A percentile compares a stretch with the other conserved stretches of the same genome.
Conservation (phyloP, 2,329 filamentous ascomycete species). For the Colletotrichum lindemuthianum region DNA sequence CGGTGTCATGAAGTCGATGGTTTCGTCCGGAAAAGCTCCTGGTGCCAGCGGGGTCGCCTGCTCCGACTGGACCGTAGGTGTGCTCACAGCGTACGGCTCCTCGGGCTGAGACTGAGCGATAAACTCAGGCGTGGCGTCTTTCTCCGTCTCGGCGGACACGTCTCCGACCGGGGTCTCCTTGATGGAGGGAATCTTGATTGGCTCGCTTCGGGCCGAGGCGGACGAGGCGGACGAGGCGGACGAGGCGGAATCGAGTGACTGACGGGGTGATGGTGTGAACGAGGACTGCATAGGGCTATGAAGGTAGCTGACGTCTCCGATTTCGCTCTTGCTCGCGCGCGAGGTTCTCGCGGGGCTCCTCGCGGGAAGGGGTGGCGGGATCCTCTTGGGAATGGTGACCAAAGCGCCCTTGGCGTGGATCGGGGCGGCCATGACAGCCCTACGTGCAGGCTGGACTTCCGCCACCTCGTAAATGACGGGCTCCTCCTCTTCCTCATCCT, state of each 20-base stretch:
- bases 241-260: conserved; percentile 30
- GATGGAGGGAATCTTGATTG: conserved; percentile 29
- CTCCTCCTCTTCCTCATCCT: conserved; percentile 67
- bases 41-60: conserved; percentile 26
- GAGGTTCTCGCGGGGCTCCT: conserved; percentile 77
- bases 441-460: conserved; percentile 64
- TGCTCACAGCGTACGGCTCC: conserved; percentile 1
- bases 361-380: conserved; percentile 80
- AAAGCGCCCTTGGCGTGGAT: conserved; percentile 80
- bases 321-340: conserved; percentile 62
- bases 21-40: conserved; percentile 29
- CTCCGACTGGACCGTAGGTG: conserved; percentile 9
- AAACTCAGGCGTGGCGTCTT: not conserved
- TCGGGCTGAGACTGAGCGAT: conserved; percentile 10
- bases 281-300: conserved; percentile 63
- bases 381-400: conserved; percentile 84
- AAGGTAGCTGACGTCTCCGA: conserved; percentile 66
- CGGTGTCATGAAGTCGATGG: conserved; percentile 15
- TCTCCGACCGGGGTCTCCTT: conserved; percentile 16
- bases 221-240: conserved; percentile 20
- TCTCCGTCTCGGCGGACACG: conserved; percentile 10
- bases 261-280: conserved; percentile 45
- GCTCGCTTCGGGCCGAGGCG: conserved; percentile 35
- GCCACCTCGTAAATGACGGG: conserved; percentile 76
- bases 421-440: conserved; percentile 69